Evolutionary conservation across 371 early-diverging fungal genomes (phyloP).

Genomic region (Mucor irregularis): DNA sequence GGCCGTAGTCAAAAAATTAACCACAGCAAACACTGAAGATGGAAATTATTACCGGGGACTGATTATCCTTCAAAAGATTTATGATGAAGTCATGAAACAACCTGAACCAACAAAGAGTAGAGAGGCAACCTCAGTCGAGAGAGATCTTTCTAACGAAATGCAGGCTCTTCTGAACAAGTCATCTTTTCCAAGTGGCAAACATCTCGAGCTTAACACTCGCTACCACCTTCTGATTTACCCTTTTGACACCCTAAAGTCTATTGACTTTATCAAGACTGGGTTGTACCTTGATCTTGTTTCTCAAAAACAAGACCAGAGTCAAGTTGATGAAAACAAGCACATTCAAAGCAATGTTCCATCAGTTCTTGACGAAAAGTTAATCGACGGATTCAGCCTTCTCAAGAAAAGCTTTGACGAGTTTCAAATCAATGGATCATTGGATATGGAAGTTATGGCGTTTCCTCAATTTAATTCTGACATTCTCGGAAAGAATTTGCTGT

Average conservation of each 20-base stretch:
- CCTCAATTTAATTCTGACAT: conserved; percentile 1
- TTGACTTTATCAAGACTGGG: conserved; percentile 24
- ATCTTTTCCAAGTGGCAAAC: background rate
- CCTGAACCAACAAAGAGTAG: conserved; percentile 15
- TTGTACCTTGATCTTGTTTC: conserved; percentile 11
- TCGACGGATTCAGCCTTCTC: conserved; percentile 7
- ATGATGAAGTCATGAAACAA: conserved; percentile 10
- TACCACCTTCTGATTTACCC: conserved; percentile 37
- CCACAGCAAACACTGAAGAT: conserved; percentile 31
- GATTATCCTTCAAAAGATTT: conserved; percentile 34
- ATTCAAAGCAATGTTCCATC: background rate
- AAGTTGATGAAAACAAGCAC: background rate
- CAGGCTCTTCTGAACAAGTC: conserved; percentile 6
- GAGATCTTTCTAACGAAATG: conserved; percentile 21
- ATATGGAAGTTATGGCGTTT: conserved; percentile 13
- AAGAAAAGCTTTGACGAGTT: background rate
- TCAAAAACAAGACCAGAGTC: background rate
- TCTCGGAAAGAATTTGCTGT: background rate
- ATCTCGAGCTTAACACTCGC: conserved; percentile 26
- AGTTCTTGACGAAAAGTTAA: background rate
- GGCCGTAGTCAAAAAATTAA: conserved; percentile 11
- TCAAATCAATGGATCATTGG: background rate
- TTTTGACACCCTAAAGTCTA: conserved; percentile 18
- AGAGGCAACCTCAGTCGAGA: conserved; percentile 22
- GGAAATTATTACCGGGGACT: conserved; percentile 40